Evolutionary conservation across 768 basidiomycete genomes (phyloP), one percentile per base, ranked within the genome.

Genomic region (Psilocybe sp.): DNA sequence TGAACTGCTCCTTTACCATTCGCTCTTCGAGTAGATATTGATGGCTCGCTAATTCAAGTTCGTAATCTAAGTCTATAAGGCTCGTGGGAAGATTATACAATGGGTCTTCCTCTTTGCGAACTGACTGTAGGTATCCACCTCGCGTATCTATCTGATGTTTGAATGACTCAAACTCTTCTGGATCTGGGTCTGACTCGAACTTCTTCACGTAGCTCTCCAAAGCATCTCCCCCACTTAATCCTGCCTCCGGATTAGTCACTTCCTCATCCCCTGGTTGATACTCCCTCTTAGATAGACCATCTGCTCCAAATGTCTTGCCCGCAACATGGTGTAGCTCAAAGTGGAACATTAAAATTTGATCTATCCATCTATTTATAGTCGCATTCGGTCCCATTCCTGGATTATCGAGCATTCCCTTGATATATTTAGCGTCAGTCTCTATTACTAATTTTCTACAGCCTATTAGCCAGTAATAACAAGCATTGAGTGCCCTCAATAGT

Each of bases 311-410:
- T 0, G 35, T 55, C 12, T 49, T 52, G 0, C 65, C 68, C 1
- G 62, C 55, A 6, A 63, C 59, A 48, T 72, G 71, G 5, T 50
- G 46, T 2, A 74, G 39, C 0, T 41, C 53, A 45, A 75, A 73
- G 13, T 66, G 58, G 47, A 69, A 73, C 33, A 66, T 49, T 0
- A 60, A n/a, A 1, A 74, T 68, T 4, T 60, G 46, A 7, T 59
- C 62, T 16, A 72, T 67, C 73, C 72, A 74, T 2, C 66, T 38
- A 47, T 72, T 73, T 1, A 73, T 65, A 0, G 64, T 59, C 0
- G 65, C 62, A 40, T 65, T 70, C 0, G 69, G 72, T 33, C 62
- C 54, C 32, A 69, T 55, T 13, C 68, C 68, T 0, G 64, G 73
- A 41, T 71, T 63, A 0, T 60, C 55, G n/a, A 69, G 37, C 66